Percentiles rank a stretch among this genome's conserved stretches.
Evolutionary conservation across 1,284 basidiomycete genomes (phyloP).

Genomic region (Rhodotorula sp.): DNA sequence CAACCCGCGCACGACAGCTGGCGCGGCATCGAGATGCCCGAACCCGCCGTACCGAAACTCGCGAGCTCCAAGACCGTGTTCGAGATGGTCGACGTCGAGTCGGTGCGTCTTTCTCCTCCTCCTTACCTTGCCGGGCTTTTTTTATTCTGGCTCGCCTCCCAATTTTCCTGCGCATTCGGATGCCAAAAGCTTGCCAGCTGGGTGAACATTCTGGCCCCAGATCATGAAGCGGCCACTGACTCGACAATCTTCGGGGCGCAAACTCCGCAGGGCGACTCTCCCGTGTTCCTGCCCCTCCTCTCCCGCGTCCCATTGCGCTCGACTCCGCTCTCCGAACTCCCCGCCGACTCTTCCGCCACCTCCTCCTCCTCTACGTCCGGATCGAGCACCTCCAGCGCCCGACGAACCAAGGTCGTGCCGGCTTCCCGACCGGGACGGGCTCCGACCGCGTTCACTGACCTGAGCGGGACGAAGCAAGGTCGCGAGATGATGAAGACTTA

Average conservation of each 20-base stretch:
- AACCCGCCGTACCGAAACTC: slow-evolving; percentile 9
- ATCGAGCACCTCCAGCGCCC: neutral
- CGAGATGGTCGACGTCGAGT: slow-evolving; percentile 39
- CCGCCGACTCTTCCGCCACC: neutral
- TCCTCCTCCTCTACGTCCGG: neutral
- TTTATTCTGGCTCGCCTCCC: too few relatives aligned
- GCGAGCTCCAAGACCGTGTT: slow-evolving; percentile 31
- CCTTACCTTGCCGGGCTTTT: too few relatives aligned
- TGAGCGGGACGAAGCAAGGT: slow-evolving; percentile 25
- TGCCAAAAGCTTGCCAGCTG: too few relatives aligned
- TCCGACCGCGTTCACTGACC: slow-evolving; percentile 23
- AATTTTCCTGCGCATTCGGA: too few relatives aligned
- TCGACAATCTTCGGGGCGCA: too few relatives aligned
- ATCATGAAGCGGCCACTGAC: too few relatives aligned
- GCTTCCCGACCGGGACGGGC: slow-evolving; percentile 34
- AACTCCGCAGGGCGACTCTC: slow-evolving; percentile 20
- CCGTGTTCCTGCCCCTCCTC: slow-evolving; percentile 37
- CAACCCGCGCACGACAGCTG: slow-evolving; percentile 27
- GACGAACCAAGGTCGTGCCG: slow-evolving; percentile 14
- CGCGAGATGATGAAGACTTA: slow-evolving; percentile 15
- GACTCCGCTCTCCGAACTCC: slow-evolving; percentile 2
- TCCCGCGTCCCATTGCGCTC: slow-evolving; percentile 15
- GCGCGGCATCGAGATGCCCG: slow-evolving; percentile 28
- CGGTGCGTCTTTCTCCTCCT: slow-evolving; percentile 4
- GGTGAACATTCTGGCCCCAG: too few relatives aligned